Conservation (phyloP, 129 eudicot genomes). For the Scalesia atractyloides region DNA sequence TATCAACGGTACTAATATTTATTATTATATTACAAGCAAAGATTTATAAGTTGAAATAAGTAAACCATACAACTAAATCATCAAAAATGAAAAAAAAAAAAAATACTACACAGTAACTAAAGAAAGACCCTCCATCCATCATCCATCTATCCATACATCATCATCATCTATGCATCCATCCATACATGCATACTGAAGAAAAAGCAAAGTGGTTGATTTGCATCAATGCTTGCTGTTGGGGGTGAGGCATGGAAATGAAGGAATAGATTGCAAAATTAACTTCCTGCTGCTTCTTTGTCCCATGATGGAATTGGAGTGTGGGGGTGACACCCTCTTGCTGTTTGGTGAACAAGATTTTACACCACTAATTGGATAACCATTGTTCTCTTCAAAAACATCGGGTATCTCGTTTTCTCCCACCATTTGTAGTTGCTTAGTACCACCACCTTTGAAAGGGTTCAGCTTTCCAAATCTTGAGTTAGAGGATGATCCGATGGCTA, state of each 20-base stretch:
- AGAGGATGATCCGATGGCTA: slow-evolving; percentile 52
- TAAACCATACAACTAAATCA: slow-evolving; percentile 26
- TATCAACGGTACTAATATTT: too few species aligned
- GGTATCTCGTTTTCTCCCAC: slow-evolving; percentile 66
- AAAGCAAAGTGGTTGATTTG: slow-evolving; percentile 12
- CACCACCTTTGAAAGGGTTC: slow-evolving; percentile 38
- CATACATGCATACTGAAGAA: slow-evolving; percentile 14
- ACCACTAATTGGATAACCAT: slow-evolving; percentile 49
- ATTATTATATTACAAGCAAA: slow-evolving; percentile 39
- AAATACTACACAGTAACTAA: slow-evolving; percentile 37
- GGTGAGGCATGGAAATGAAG: slow-evolving; percentile 87
- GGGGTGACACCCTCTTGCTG: slow-evolving; percentile 90
- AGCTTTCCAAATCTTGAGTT: slow-evolving; percentile 48
- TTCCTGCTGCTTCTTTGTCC: slow-evolving; percentile 78
- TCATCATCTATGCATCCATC: background rate
- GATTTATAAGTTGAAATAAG: slow-evolving; percentile 24
- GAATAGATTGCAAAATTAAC: slow-evolving; percentile 84
- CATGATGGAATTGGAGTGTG: slow-evolving; percentile 42
- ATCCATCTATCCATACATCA: background rate
- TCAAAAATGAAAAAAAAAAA: background rate
- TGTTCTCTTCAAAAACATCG: slow-evolving; percentile 56
- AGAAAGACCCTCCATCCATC: background rate
- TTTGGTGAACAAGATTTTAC: slow-evolving; percentile 81
- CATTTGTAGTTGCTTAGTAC: slow-evolving; percentile 43
- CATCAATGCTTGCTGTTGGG: slow-evolving; percentile 52